These are phyloP conservation scores for Phaseolus coccineus DNA, from an alignment of 331 rosid species.

Conservation along the genomic window DNA sequence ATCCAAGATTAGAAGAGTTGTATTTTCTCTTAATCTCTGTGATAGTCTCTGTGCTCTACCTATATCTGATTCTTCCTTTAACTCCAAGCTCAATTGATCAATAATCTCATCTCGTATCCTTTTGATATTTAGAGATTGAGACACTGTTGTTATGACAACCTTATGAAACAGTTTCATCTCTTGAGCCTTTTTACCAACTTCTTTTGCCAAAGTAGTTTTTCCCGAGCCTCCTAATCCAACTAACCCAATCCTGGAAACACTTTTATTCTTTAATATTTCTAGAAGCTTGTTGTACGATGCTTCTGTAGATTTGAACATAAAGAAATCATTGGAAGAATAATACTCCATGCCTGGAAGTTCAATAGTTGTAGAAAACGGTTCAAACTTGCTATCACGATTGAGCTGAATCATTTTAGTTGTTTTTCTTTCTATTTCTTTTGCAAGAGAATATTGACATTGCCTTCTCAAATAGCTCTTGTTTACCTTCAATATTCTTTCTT, in stretches of 20 bases:
- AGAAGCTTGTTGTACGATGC: background rate
- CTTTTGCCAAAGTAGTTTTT: slow-evolving; percentile 44
- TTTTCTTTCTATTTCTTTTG: slow-evolving; percentile 24
- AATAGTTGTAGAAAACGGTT: background rate
- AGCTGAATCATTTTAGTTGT: background rate
- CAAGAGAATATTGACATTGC: background rate
- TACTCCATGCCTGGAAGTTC: slow-evolving; percentile 27
- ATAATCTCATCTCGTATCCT: slow-evolving; percentile 28
- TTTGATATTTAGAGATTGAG: background rate
- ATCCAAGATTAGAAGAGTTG: too few relatives aligned
- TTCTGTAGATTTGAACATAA: background rate
- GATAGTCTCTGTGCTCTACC: slow-evolving; percentile 6
- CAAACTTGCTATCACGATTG: background rate
- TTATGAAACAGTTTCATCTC: background rate
- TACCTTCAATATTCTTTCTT: background rate
- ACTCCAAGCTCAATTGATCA: background rate
- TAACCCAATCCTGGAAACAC: slow-evolving; percentile 15
- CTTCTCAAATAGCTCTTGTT: background rate
- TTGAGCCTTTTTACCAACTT: background rate
- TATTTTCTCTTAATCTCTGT: background rate
- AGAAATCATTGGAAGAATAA: background rate
- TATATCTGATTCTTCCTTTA: background rate
- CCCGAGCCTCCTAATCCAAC: slow-evolving; percentile 43
- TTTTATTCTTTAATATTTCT: slow-evolving; percentile 1
- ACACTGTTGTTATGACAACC: background rate